Base-by-base conservation (phyloP, 2,329 filamentous ascomycete species). In the Aspergillus puulaauensis region DNA sequence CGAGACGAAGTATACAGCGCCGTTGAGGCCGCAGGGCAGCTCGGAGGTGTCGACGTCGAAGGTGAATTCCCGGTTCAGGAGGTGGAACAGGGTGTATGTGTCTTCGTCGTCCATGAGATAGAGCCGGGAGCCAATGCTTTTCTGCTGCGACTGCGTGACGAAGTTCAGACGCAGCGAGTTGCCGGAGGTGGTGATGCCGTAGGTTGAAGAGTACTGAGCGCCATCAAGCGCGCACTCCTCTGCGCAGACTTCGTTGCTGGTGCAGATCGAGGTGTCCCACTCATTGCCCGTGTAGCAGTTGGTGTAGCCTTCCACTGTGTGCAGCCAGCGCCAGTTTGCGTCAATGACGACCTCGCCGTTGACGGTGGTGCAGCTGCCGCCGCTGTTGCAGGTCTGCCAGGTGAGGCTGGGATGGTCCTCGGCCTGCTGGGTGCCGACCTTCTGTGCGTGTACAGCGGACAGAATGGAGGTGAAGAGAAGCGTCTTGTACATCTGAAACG, bases 21-120 rank as follows among this genome's bases (percentile, higher is more conserved):
- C 88, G 73, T 91, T 90, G 58, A 90, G 75, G 59, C 88, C 88
- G 67, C 88, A 91, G 59, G 83, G 82, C 19, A 89, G 77, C 65
- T 82, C 81, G 41, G 86, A 89, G 45, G 89, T 83, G 69, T 90
- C 88, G 24, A 90, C 87, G 55, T 90, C 87, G 61, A 90, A 89
- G 54, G 86, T 87, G 75, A 90, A 86, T 73, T 90, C 88, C 68
- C 87, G 82, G 74, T 85, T 85, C 54, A 86, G 78, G 57, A 90
- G 78, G 58, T 84, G 80, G 75, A 90, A 86, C 69, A 83, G 81
- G 75, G 89, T 76, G 73, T 90, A 90, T 58, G 82, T 83, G 64
- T 77, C 79, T 45, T 86, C 82, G 52, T 79, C 76, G 64, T 82
- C 81, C 77, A 90, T 83, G 61, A 90, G 80, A 71, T 89, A 90